Evolutionary conservation across 75 land plant species (phyloP).

Genomic region (Pinus albicaulis): DNA sequence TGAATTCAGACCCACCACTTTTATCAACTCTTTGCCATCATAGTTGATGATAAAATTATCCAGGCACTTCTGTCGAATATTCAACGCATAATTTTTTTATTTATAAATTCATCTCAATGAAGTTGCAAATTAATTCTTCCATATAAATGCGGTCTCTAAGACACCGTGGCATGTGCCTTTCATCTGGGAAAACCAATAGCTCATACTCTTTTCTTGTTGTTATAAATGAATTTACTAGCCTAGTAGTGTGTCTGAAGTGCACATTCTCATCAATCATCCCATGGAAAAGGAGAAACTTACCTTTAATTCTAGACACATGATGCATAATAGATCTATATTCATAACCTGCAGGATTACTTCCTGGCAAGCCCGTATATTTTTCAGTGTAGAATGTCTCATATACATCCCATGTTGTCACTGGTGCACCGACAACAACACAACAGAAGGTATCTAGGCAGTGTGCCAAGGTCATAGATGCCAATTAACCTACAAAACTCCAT

Average conservation of each 20-base stretch:
- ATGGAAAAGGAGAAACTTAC: conserved; percentile 83
- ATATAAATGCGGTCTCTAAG: conserved; percentile 81
- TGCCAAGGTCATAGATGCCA: conserved; percentile 73
- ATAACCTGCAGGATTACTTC: conserved; percentile 50
- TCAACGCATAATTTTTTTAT: neutral
- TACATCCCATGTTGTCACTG: conserved; percentile 98
- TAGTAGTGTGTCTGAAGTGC: conserved; percentile 94
- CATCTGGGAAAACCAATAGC: conserved; percentile 87
- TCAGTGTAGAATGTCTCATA: conserved; percentile 98
- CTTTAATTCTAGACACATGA: conserved; percentile 73
- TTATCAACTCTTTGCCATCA: too few relatives aligned
- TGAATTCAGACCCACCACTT: too few relatives aligned
- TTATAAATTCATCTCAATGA: conserved; percentile 76
- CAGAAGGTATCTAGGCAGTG: conserved; percentile 74
- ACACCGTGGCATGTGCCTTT: conserved; percentile 94
- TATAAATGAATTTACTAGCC: conserved; percentile 82
- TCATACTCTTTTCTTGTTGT: conserved; percentile 80
- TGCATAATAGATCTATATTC: conserved; percentile 74
- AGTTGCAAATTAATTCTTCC: conserved; percentile 96
- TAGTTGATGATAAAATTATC: too few relatives aligned
- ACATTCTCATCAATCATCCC: conserved; percentile 99
- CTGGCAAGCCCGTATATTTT: conserved; percentile 91
- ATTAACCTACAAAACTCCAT: conserved; percentile 95
- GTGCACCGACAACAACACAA: conserved; percentile 96
- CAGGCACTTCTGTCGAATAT: neutral